Evolutionary conservation across 2,329 filamentous ascomycete species (phyloP).

Genomic region (Shiraia sp.): DNA sequence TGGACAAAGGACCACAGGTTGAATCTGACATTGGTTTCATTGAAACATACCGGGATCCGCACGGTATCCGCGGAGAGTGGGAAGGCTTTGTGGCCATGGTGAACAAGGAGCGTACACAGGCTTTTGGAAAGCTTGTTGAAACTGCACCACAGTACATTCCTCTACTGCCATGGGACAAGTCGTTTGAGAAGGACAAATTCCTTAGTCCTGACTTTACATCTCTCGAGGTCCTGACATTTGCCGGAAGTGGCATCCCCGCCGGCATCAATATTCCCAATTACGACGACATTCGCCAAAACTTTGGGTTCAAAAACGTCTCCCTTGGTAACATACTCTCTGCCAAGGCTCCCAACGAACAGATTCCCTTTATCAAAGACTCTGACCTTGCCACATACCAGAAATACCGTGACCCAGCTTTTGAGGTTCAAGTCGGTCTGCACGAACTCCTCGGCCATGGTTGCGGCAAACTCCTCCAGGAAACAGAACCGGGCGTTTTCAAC

Average conservation of each 20-base stretch:
- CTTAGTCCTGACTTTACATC: constrained; percentile 94
- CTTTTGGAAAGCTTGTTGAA: constrained; percentile 83
- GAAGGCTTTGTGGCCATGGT: constrained; percentile 65
- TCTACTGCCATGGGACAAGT: constrained; percentile 81
- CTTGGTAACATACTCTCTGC: constrained; percentile 91
- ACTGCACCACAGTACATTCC: constrained; percentile 83
- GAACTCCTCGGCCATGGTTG: constrained; percentile 89
- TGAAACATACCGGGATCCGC: constrained; percentile 59
- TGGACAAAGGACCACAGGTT: constrained; percentile 56
- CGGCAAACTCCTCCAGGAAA: constrained; percentile 92
- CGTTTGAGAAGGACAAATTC: constrained; percentile 97
- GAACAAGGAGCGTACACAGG: constrained; percentile 86
- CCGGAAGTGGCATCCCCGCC: constrained; percentile 63
- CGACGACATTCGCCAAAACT: constrained; percentile 70
- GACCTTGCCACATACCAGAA: constrained; percentile 80
- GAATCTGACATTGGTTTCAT: constrained; percentile 60
- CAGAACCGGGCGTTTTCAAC: constrained; percentile 78
- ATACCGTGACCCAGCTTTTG: constrained; percentile 85
- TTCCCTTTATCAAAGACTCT: constrained; percentile 81
- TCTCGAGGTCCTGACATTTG: constrained; percentile 86
- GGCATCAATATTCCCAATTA: constrained; percentile 66
- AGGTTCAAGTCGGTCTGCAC: constrained; percentile 94
- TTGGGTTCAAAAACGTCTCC: constrained; percentile 92
- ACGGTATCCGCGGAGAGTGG: constrained; percentile 59
- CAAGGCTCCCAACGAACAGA: constrained; percentile 87